Percentiles rank a stretch among this genome's conserved stretches.
Evolutionary conservation across 176 grass and related monocot species (phyloP).

Genomic region (Oryza coarctata): DNA sequence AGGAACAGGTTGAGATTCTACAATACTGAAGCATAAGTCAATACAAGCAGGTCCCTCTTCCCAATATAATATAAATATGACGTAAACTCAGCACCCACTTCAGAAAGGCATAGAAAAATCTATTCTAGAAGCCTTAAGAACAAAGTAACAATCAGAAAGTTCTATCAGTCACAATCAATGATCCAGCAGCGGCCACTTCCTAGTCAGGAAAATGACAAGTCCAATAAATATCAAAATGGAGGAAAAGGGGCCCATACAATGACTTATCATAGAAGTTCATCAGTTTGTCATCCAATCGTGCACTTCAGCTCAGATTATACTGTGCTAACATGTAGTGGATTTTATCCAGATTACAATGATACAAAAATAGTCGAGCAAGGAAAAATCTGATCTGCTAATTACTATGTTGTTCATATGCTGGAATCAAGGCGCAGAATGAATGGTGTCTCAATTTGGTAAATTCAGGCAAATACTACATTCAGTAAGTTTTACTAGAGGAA

Average conservation of each 20-base stretch:
- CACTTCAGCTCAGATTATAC: background rate
- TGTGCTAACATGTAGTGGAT: background rate
- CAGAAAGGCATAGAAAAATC: slow-evolving; percentile 4
- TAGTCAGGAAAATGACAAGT: background rate
- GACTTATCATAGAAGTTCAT: background rate
- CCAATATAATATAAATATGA: slow-evolving; percentile 27
- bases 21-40: slow-evolving; percentile 17
- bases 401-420: background rate
- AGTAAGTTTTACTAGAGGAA: background rate
- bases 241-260: background rate
- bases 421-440: background rate
- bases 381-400: background rate
- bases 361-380: background rate
- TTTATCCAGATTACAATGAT: background rate
- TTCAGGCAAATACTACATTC: background rate
- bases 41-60: background rate
- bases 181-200: slow-evolving; percentile 21
- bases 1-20: background rate
- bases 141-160: slow-evolving; percentile 15
- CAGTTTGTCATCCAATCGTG: slow-evolving; percentile 2
- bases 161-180: slow-evolving; percentile 26
- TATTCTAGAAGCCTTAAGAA: slow-evolving; percentile 34
- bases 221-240: slow-evolving; percentile 24
- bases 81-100: slow-evolving; percentile 26
- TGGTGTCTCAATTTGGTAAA: background rate